Evolutionary conservation across 352 stramenopile species (phyloP), one percentile per base, ranked within the genome.

Genomic region (Peronospora tabacina): DNA sequence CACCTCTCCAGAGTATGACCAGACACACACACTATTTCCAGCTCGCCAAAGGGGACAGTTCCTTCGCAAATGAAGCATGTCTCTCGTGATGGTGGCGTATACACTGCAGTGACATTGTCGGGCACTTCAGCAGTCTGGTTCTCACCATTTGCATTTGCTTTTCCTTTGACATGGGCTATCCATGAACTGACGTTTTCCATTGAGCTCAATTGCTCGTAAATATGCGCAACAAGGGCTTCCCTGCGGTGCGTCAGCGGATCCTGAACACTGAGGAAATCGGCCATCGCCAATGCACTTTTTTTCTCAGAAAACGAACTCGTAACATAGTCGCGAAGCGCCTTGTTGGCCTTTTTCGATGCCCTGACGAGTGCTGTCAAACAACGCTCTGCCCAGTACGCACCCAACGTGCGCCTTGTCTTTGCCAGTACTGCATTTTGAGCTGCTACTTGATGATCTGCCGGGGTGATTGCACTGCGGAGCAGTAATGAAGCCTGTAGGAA

Each of bases 241-340:
- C 48, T 63, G 7, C 42, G 47, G 13, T 46, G 20, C 19, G 45
- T 68, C 41, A 86, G 44, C n/a, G 63, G 63, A 28, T 44, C 13
- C 40, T 89, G 70, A 1, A 87, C 70, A 52, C 74, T 87, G n/a
- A 92, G 63, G 39, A 84, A 84, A 37, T 92, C 81, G 5, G 76
- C 77, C 81, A 92, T 90, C 24, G 69, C 50, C 45, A 92, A 43
- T 3, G 78, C 78, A n/a, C 72, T 83, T 11, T 58, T 75, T 8
- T 63, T 72, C 32, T 85, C 72, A 2, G 57, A 55, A 28, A 43
- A 19, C 0, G 63, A 76, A 26, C 39, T 39, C 7, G 15, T 41
- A 26, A 67, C 47, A 41, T 69, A 75, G 29, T 58, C 58, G 20
- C 39, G 3, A 38, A 73, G 46, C 15, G 42, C 10, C 22, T 58